Conservation (phyloP, 805 yeast species). For the Zygosaccharomyces bailii region DNA sequence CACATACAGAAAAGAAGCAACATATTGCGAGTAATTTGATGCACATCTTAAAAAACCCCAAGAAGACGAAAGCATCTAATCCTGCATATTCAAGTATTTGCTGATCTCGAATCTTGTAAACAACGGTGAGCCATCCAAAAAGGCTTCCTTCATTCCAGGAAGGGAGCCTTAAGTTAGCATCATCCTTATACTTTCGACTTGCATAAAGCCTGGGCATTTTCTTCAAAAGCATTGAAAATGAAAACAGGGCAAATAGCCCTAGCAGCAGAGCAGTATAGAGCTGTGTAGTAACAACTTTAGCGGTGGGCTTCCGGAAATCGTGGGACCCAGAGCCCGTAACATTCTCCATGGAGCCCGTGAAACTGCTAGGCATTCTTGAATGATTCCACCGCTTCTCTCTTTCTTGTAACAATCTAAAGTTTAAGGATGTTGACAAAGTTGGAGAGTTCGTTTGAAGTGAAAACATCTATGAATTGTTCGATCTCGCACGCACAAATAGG, state of each 20-base stretch:
- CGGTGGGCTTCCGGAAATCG: conserved; percentile 38
- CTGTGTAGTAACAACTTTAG: conserved; percentile 73
- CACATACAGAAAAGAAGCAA: conserved; percentile 62
- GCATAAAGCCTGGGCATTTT: conserved; percentile 81
- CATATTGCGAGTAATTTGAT: conserved; percentile 64
- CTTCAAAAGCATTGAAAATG: conserved; percentile 68
- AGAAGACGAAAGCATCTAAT: conserved; percentile 86
- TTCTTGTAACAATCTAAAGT: no score
- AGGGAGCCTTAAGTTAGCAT: conserved; percentile 29
- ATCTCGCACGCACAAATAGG: no score
- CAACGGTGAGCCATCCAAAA: conserved; percentile 77
- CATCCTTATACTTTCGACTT: conserved; percentile 53
- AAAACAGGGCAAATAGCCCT: conserved; percentile 64
- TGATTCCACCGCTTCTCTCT: no score
- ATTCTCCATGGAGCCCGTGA: conserved; percentile 1
- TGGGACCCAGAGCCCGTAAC: conserved; percentile 12
- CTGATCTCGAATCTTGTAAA: conserved; percentile 62
- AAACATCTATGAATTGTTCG: no score
- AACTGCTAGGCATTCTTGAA: background rate
- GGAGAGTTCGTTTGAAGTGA: no score
- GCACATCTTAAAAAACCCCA: conserved; percentile 87
- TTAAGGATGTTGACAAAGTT: no score
- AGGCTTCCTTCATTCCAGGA: conserved; percentile 43
- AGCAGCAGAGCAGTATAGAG: conserved; percentile 61
- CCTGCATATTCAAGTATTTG: conserved; percentile 89